These are phyloP conservation scores for Stemphylium vesicarium DNA, from an alignment of 2,329 filamentous ascomycete species.

Conservation along the genomic window DNA sequence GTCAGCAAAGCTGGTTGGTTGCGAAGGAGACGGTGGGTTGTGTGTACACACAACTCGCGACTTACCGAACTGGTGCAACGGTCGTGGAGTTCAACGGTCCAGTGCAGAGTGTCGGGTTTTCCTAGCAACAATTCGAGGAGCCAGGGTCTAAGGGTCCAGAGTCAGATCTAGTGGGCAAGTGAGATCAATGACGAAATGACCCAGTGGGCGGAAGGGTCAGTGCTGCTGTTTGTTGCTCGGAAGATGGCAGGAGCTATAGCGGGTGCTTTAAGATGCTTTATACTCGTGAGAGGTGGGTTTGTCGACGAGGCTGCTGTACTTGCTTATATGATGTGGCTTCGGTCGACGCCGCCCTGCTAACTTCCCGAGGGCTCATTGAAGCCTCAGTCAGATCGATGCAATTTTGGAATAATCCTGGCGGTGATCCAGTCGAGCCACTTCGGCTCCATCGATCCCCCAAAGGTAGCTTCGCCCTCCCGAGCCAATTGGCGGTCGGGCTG, in stretches of 20 bases:
- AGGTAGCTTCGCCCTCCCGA: conserved; percentile 13
- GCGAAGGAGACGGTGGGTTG: background rate
- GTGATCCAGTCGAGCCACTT: conserved; percentile 42
- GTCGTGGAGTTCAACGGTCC: conserved; percentile 10
- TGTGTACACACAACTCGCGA: conserved; percentile 2
- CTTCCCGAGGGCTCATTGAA: conserved; percentile 35
- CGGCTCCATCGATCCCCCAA: conserved; percentile 29
- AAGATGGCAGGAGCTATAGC: conserved; percentile 20
- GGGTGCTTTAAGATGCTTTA: conserved; percentile 33
- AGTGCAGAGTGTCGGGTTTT: conserved; percentile 6
- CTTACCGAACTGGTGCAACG: conserved; percentile 27
- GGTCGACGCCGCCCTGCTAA: conserved; percentile 37
- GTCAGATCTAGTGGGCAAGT: conserved; percentile 14
- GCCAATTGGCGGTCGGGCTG: conserved; percentile 27
- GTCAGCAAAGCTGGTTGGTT: conserved; percentile 31
- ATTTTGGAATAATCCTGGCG: conserved; percentile 40
- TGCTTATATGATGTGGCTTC: conserved; percentile 35
- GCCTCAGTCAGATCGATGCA: conserved; percentile 20
- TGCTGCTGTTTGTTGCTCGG: conserved; percentile 23
- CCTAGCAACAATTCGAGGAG: conserved; percentile 1
- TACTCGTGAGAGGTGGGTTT: conserved; percentile 22
- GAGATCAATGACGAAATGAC: conserved; percentile 28
- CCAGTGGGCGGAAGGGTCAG: conserved; percentile 8
- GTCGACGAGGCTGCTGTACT: conserved; percentile 20
- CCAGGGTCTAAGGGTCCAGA: conserved; percentile 22